Evolutionary conservation across 495 filamentous ascomycete genomes (phyloP).

Genomic region (Aspergillus sclerotiicarbonarius): DNA sequence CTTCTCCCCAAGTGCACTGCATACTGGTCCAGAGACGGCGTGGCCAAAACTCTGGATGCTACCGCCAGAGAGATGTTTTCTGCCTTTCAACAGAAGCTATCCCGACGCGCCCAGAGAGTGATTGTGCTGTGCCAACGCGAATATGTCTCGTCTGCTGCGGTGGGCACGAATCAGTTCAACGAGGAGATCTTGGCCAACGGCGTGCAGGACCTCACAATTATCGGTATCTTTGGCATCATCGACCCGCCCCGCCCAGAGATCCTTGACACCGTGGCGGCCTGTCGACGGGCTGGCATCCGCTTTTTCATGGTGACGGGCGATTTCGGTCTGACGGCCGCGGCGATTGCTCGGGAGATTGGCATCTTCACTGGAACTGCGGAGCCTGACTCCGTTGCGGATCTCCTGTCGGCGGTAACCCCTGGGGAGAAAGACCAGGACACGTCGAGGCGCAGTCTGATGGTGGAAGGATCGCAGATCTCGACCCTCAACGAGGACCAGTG

Average conservation of each 20-base stretch:
- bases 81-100: slow-evolving; percentile 39
- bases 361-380: slow-evolving; percentile 52
- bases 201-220: slow-evolving; percentile 41
- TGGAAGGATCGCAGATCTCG: slow-evolving; percentile 56
- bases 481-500: slow-evolving; percentile 56
- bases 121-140: slow-evolving; percentile 46
- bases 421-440: slow-evolving; percentile 9
- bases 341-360: slow-evolving; percentile 64
- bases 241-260: slow-evolving; percentile 69
- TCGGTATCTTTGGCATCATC: slow-evolving; percentile 51
- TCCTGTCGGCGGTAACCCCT: slow-evolving; percentile 8
- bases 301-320: slow-evolving; percentile 69
- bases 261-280: slow-evolving; percentile 42
- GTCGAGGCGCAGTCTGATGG: slow-evolving; percentile 32
- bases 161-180: slow-evolving; percentile 40
- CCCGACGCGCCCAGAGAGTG: slow-evolving; percentile 50
- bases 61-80: slow-evolving; percentile 33
- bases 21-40: slow-evolving; percentile 40
- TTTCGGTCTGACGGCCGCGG: slow-evolving; percentile 65
- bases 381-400: slow-evolving; percentile 36
- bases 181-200: slow-evolving; percentile 41
- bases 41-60: slow-evolving; percentile 32
- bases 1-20: slow-evolving; percentile 43
- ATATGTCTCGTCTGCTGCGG: slow-evolving; percentile 19
- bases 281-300: slow-evolving; percentile 60